Evolutionary conservation across 768 basidiomycete species (phyloP), one percentile per base, ranked within the genome.

Genomic region (Kockovaella imperatae): DNA sequence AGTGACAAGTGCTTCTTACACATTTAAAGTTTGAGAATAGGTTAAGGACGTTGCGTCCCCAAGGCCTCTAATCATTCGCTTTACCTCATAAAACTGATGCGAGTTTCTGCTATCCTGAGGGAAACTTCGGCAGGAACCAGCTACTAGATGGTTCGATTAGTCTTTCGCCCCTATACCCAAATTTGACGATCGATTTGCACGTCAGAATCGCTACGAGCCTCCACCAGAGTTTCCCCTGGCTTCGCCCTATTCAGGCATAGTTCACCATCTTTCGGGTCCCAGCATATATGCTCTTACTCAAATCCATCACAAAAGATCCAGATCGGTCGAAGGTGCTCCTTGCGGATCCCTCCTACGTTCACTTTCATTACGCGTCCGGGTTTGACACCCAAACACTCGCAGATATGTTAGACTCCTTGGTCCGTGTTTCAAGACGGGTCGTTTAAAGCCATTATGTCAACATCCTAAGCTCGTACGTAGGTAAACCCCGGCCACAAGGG

Each of bases 171-270:
- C 84, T 85, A 86, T 85, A 84, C 83, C 83, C 83, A 84, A 83
- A 82, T 86, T 83, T 76, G 81, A 85, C 83, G 81, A 86, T 84
- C 81, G 83, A 86, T 86, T 86, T 86, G 84, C 84, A 86, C 82
- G 82, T 85, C 84, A 86, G 84, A 85, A 86, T 82, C 80, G 83
- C 84, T 86, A 83, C 81, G 80, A 83, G 82, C 84, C 82, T 85
- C 83, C 83, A 86, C 83, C 84, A 85, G 83, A 83, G 84, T 86
- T 86, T 86, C 83, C 84, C 83, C 83, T 86, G 84, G 83, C 84
- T 85, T 84, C 81, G 77, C 82, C 82, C 82, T 84, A 82, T 80
- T 81, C 82, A 83, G 76, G 78, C 81, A 84, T 83, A 83, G 81
- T 83, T 83, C 82, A 83, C 82, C 82, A 83, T 83, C 81, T 83